Evolutionary conservation across 2,329 filamentous ascomycete species (phyloP), one percentile per base, ranked within the genome.

Genomic region (Colletotrichum sp.): DNA sequence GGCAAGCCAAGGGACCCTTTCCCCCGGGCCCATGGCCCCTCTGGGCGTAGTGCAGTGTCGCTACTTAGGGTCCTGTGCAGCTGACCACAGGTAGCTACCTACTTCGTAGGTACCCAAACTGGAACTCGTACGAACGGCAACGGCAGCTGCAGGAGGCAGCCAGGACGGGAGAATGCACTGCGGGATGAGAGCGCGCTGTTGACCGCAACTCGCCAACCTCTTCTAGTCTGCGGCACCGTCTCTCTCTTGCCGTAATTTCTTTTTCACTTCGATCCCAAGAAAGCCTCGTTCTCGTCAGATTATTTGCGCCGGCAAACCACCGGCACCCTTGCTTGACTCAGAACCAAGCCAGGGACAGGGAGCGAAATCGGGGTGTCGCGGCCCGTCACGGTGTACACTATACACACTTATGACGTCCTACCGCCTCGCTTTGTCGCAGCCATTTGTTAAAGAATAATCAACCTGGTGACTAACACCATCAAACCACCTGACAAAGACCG

Each of bases 391-490:
- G 24, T 65, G 52, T 52, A 52, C 44, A 21, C 44, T 52, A 52
- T 52, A 52, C 44, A 52, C 64, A 55, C 64, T 36, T 69, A 77
- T 77, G 75, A 77, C 75, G 75, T 77, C 75, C 66, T 71, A 30
- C 60, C 71, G 67, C 70, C 69, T 24, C 30, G 34, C 59, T 67
- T 52, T 67, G 60, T 59, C 30, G 52, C 69, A 67, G 69, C 49
- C 30, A 32, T 71, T 67, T 57, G 67, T 67, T 66, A 71, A 77
- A 67, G 75, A 71, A 75, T 62, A 71, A 76, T 66, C 63, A 66
- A 67, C 67, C 71, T 30, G 66, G 71, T 77, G 75, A 77, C 75
- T 77, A 75, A 75, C 71, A 77, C 75, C 16, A 32, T 24, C n/a
- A 55, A 67, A 75, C 66, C 75, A 75, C 71, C 71, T 59, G 65